Evolutionary conservation across 2,329 filamentous ascomycete genomes (phyloP), one percentile per base, ranked within the genome.

Genomic region (Furcasterigmium furcatum): DNA sequence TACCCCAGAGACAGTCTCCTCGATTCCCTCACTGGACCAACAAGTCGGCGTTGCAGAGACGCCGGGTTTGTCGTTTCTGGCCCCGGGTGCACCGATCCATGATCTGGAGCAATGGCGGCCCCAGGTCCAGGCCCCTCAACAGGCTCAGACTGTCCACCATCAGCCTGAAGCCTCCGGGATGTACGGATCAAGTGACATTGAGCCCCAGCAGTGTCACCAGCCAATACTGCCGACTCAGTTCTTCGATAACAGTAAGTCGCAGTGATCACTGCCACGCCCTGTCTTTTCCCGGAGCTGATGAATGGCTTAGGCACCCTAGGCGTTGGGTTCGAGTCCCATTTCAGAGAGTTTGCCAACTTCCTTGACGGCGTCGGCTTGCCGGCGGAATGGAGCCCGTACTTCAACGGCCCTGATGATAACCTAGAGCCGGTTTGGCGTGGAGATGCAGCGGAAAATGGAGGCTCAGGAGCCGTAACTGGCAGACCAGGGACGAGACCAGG

Each of bases 371-470:
- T 67, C 5, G 64, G 65, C 0, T 51, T 68, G 10, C 63, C 65
- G 4, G 60, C 65, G 1, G 64, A 67, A 52, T 67, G 65, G 65
- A 65, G 63, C 40, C 65, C 64, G 0, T 66, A 64, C 44, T 62
- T 68, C 36, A 51, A 65, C 10, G 54, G 56, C 5, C 56, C 55
- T 14, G 52, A 54, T 21, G 46, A 58, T 4, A 52, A 56, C 8
- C 21, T 57, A 2, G 58, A 61, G 29, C 46, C 55, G n/a, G 43
- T 45, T 5, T 32, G 55, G 29, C 47, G 36, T 41, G 47, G 24
- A 18, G n/a, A 36, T 19, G 34, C 12, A 13, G 13, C 30, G 18
- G 30, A 32, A 13, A 8, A 32, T 32, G 30, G 27, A 30, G n/a
- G 27, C n/a, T n/a, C n/a, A n/a, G n/a, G n/a, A n/a, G n/a, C n/a